Evolutionary conservation across 495 filamentous ascomycete genomes (phyloP).

Genomic region (Penicillium simplicissimum): DNA sequence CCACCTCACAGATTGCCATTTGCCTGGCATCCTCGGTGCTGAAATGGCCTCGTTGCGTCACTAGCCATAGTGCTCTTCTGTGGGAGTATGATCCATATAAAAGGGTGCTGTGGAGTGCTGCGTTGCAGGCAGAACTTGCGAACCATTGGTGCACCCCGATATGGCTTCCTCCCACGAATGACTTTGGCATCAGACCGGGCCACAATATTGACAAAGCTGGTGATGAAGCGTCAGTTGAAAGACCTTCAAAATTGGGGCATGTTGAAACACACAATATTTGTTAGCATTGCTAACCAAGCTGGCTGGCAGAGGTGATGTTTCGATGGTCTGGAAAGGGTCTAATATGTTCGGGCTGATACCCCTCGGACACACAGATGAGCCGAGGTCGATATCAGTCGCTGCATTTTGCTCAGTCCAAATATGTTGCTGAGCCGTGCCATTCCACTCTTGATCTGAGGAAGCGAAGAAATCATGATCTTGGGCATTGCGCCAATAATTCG

Average conservation of each 20-base stretch:
- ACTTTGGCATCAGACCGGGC: neutral
- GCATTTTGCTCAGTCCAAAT: neutral
- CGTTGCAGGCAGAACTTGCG: constrained; percentile 2
- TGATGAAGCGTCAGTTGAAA: neutral
- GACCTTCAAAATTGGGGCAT: neutral
- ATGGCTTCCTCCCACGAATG: neutral
- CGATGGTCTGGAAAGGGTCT: constrained; percentile 1
- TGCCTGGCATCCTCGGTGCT: constrained; percentile 6
- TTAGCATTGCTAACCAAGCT: neutral
- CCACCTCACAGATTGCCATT: constrained; percentile 5
- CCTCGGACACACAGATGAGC: neutral
- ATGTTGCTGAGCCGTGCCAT: no score
- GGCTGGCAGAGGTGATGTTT: neutral
- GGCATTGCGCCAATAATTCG: neutral
- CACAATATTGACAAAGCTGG: neutral
- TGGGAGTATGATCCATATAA: constrained; percentile 11
- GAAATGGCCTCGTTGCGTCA: constrained; percentile 8
- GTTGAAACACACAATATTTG: neutral
- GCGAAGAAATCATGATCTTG: neutral
- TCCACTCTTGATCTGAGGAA: neutral
- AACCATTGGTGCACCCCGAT: neutral
- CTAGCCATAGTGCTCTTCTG: constrained; percentile 8
- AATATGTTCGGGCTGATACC: neutral
- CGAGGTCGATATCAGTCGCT: neutral
- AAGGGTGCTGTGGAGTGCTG: constrained; percentile 9